Evolutionary conservation across 1,284 basidiomycete species (phyloP), one percentile per base, ranked within the genome.

Genomic region (Ustilago sp.): DNA sequence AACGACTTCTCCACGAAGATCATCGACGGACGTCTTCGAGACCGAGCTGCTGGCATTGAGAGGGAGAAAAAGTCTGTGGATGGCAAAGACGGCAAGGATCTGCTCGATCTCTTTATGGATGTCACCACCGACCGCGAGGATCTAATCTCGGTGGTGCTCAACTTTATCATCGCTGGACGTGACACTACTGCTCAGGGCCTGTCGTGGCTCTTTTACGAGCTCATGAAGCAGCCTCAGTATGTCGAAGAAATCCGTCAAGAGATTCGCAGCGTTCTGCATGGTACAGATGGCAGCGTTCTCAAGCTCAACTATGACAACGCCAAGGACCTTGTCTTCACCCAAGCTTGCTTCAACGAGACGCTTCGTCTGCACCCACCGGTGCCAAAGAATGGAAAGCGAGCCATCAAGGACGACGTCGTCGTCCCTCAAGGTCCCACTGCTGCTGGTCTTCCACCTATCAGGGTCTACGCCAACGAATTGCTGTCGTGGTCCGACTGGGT

Each of bases 401-500:
- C 62, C 17, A 58, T 78, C 59, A 73, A 72, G 55, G 80, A 83
- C 67, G 79, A 79, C 35, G 65, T 83, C 19, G 59, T 83, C 48
- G 52, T 67, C 7, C 82, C 80, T 5, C 72, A 79, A 32, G 77
- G 74, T 3, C 75, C 71, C 8, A 79, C 63, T 17, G 73, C 75
- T 1, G 54, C 64, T 23, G 74, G 74, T 13, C 66, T 83, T 31
- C 81, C 80, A n/a, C 70, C 80, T 35, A 57, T 83, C 59, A 69
- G 68, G 47, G 57, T 83, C 19, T 74, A 80, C 17, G 71, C 67
- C 8, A 74, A 74, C 19, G 80, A 83, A 59, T 13, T 55, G 53
- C 35, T 81, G 11, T 68, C 63, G 39, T 83, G 80, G 80, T 80
- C 74, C 36, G 82, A 83, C 61, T 83, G 81, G 81, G 80, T 76